phyloP scores from a whole-genome alignment of 176 grass and related monocot genomes.

The barley (Hordeum vulgare) region MorexV3_pseudomolecules_assembly NC_058521.1:80507496-80507995 shows the following conservation, averaged over 20 bases:
- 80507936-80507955: not conserved
- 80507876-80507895: constrained; percentile 9
- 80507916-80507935: not conserved
- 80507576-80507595: not conserved
- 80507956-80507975: not conserved
- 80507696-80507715: not conserved
- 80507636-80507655: constrained; percentile 1
- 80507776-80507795: constrained; percentile 24
- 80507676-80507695: not conserved
- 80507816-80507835: constrained; percentile 49
- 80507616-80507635: not conserved
- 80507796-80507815: constrained; percentile 44
- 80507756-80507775: not conserved
- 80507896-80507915: not conserved
- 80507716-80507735: not conserved
- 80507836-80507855: constrained; percentile 7
- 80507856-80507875: constrained; percentile 48
- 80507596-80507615: constrained; percentile 30
- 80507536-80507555: not conserved
- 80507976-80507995: not conserved
- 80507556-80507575: constrained; percentile 48
- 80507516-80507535: not conserved
- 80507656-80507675: not conserved
- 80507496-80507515: not conserved
- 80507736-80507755: constrained; percentile 10